Base-by-base conservation (phyloP, 2,329 filamentous ascomycete genomes). In the Blastomyces parvus region DNA sequence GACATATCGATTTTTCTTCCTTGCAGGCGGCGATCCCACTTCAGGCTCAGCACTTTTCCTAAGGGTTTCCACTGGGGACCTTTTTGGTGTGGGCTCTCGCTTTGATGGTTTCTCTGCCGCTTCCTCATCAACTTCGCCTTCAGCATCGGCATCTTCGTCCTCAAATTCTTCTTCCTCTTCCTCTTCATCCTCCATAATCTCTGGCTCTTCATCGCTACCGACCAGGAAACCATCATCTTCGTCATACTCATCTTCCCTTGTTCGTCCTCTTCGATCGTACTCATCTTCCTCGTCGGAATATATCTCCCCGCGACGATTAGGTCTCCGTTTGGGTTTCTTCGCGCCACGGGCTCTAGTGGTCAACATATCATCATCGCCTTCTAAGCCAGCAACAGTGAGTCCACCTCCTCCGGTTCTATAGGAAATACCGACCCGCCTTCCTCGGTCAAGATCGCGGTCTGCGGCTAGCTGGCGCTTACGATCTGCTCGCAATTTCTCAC, bases 161-260 rank as follows among this genome's bases (percentile, higher is more conserved):
- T 76, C 75, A 11, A 40, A 40, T 25, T 77, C 75, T 57, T 78
- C 76, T 48, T 73, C 74, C 14, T 79, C 72, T 11, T 73, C 77
- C 22, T 77, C 77, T 27, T 77, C 77, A 30, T 75, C 75, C 9
- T 75, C 79, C 19, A 74, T 77, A 40, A 79, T 70, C 64, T 81
- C 79, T 1, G 74, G 71, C 57, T 81, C 79, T 68, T 81, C 79
- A 59, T 81, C 79, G 57, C 78, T 80, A 19, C 74, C 74, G 30
- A 79, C 79, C 61, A 93, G 86, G 76, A 93, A 93, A 61, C 88
- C 89, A 70, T 92, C 89, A 58, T 89, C 87, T 70, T 89, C 88
- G 72, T 93, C 89, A 70, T 92, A 92, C 70, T 92, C 87, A 75
- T 95, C 88, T 74, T 91, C 86, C 73, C 88, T 87, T 76, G 74